phyloP scores from a whole-genome alignment of 116 monocot genomes.

The Thalassia testudinum region DNA sequence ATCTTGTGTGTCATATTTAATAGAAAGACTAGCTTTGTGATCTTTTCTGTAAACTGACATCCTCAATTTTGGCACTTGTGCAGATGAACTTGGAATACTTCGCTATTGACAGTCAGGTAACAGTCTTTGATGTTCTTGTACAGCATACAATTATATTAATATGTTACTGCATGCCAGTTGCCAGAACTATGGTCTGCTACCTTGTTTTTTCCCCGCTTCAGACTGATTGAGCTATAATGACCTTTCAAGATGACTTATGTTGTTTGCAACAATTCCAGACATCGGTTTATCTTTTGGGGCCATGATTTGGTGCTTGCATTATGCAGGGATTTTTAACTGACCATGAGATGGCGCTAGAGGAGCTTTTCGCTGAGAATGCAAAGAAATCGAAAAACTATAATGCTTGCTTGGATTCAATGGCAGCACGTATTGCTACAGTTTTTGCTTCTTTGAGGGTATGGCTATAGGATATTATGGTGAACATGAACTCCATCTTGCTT shows the following conservation, averaged over 20 bases:
- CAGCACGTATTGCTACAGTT: constrained; percentile 68
- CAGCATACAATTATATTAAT: too few relatives aligned
- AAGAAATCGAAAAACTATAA: constrained; percentile 48
- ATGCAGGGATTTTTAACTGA: constrained; percentile 81
- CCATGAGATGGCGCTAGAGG: constrained; percentile 81
- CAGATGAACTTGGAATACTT: constrained; percentile 99
- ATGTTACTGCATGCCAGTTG: too few relatives aligned
- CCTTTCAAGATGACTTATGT: too few relatives aligned
- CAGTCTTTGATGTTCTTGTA: not conserved
- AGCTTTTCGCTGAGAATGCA: constrained; percentile 73
- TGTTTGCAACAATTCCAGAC: too few relatives aligned
- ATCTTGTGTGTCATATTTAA: not conserved
- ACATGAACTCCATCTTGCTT: too few relatives aligned
- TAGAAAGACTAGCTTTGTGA: not conserved
- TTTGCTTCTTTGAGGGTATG: constrained; percentile 90
- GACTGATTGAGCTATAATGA: too few relatives aligned
- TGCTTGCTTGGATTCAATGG: constrained; percentile 65
- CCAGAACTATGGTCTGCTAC: too few relatives aligned
- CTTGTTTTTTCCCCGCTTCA: too few relatives aligned
- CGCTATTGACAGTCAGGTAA: constrained; percentile 95
- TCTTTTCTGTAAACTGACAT: not conserved
- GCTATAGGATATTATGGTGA: too few relatives aligned
- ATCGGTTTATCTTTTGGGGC: too few relatives aligned
- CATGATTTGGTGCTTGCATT: too few relatives aligned
- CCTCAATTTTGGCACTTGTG: constrained; percentile 7